Evolutionary conservation across 768 basidiomycete species (phyloP).

Genomic region (Scleroderma bovista): DNA sequence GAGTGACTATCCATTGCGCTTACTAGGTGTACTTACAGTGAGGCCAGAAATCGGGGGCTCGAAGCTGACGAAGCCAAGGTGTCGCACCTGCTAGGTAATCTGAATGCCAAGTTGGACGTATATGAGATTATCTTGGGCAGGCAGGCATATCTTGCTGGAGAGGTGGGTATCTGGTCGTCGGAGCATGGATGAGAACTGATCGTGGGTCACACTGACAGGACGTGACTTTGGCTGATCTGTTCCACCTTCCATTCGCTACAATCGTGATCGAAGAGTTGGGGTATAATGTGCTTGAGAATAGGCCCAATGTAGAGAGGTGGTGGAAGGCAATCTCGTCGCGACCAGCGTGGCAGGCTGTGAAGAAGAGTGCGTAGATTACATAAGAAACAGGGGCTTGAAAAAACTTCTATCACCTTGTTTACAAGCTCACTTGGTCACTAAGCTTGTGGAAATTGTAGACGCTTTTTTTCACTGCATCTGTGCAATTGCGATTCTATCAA

Average conservation of each 20-base stretch:
- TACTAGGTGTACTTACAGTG: not conserved
- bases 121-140: conserved; percentile 51
- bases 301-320: conserved; percentile 36
- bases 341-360: conserved; percentile 43
- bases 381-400: too few species aligned
- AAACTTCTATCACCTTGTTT: too few species aligned
- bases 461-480: too few species aligned
- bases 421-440: too few species aligned
- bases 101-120: conserved; percentile 39
- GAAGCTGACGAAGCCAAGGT: conserved; percentile 23
- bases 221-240: conserved; percentile 41
- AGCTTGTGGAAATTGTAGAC: too few species aligned
- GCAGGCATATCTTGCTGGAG: conserved; percentile 51
- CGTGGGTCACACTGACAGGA: conserved; percentile 23
- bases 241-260: conserved; percentile 38
- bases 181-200: not conserved
- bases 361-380: conserved; percentile 28
- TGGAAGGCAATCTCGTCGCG: conserved; percentile 44
- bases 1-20: conserved; percentile 2
- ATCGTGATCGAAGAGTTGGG: conserved; percentile 19
- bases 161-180: conserved; percentile 30
- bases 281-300: conserved; percentile 15
- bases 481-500: too few species aligned
- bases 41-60: conserved; percentile 8
- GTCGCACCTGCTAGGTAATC: conserved; percentile 12